Evolutionary conservation across 2,329 filamentous ascomycete species (phyloP), one percentile per base, ranked within the genome.

Genomic region (Phialophora verrucosa): DNA sequence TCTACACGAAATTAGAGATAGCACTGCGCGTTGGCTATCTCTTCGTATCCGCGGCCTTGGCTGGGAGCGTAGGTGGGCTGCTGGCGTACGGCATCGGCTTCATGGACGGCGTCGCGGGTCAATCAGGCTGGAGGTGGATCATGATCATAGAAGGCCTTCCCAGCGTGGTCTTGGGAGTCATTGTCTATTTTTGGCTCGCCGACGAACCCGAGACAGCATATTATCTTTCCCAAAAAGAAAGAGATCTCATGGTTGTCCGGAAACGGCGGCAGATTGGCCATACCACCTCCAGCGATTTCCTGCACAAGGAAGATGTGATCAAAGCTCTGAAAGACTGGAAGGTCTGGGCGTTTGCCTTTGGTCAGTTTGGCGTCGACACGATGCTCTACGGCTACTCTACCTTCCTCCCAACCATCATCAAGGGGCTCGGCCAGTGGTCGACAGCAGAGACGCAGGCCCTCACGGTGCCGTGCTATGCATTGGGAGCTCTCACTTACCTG

Each of bases 331-430:
- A 81, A 69, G 91, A 94, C 76, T 92, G 90, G 90, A 92, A 90
- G 75, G 86, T 91, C 27, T 92, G 88, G 83, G 78, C 84, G 1
- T 92, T 92, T 75, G 88, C 84, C 69, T 76, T 87, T 44, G 89
- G 82, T 4, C 89, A 92, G 75, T 93, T 93, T 74, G 89, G 90
- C 4, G 83, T 85, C 17, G 90, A 92, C 73, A 91, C 88, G 0
- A 90, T 93, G 86, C 82, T 93, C 0, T 93, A 93, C 73, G 90
- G 90, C 4, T 93, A 88, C 76, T 90, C 87, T 58, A 92, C 90
- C 0, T 93, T 93, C 74, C 78, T 94, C 53, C 91, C 91, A 0
- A 92, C 90, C 4, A 93, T 94, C 70, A 92, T 94, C 75, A 82
- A 86, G 50, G 87, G 84, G 3, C 85, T 93, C 59, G 88, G 90